A percentile compares a stretch with the other conserved stretches of the same genome.
These are phyloP conservation scores for Globisporangium barbulae DNA, from an alignment of 352 stramenopile genomes.

Conservation along the genomic window DNA sequence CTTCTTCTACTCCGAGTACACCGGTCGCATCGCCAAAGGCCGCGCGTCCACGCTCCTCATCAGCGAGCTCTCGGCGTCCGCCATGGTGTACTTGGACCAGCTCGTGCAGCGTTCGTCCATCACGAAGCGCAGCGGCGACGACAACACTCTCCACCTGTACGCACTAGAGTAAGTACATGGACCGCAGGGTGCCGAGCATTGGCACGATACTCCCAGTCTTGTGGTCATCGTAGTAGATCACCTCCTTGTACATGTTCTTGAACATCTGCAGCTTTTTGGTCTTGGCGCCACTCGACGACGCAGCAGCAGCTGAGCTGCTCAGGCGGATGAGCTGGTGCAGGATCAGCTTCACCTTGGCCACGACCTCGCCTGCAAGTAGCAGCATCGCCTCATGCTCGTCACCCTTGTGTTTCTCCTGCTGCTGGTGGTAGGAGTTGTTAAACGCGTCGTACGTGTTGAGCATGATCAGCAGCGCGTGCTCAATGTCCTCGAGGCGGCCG, in stretches of 20 bases:
- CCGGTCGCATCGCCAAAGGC: conserved; percentile 47
- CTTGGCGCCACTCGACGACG: conserved; percentile 17
- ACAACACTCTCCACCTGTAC: conserved; percentile 28
- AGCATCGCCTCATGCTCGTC: conserved; percentile 29
- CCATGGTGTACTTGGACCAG: conserved; percentile 57
- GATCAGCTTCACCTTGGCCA: conserved; percentile 52
- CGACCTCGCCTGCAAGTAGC: conserved; percentile 34
- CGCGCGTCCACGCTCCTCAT: conserved; percentile 26
- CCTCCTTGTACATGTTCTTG: conserved; percentile 86
- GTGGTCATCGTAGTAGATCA: conserved; percentile 69
- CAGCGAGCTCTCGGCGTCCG: conserved; percentile 42
- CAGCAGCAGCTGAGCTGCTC: conserved; percentile 10
- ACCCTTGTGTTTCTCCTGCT: conserved; percentile 12
- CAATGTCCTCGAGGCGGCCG: conserved; percentile 62
- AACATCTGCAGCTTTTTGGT: conserved; percentile 62
- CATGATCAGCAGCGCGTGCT: conserved; percentile 74
- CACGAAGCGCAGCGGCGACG: conserved; percentile 8
- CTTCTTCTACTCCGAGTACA: conserved; percentile 66
- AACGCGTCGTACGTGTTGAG: conserved; percentile 79
- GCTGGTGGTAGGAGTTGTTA: conserved; percentile 15
- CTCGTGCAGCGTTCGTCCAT: conserved; percentile 34
- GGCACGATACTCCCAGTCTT: conserved; percentile 33
- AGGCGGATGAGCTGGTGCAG: conserved; percentile 68
- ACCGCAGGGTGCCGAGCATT: conserved; percentile 50
- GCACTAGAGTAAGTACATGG: conserved; percentile 56